Base-by-base conservation (phyloP, 805 yeast species). In the Kodamaea neixiangensis region DNA sequence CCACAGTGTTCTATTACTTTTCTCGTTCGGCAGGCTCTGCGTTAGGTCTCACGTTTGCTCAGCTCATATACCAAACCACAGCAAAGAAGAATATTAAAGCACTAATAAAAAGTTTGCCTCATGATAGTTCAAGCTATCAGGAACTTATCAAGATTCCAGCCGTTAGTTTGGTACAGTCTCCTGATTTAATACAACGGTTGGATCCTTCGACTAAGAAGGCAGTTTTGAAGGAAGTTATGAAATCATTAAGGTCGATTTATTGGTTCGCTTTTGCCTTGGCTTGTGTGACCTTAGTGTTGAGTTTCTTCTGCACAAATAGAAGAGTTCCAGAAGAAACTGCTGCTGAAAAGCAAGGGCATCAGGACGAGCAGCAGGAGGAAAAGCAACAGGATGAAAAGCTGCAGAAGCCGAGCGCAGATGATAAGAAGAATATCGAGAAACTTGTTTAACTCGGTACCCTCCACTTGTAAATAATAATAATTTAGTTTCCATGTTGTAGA, bases 1-100 rank as follows among this genome's bases (percentile, higher is more conserved):
- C 79, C 1, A 78, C 83, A 4, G 63, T 82, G 0, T 67, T 73
- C 46, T 49, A 77, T 50, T 70, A 72, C 54, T 78, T 78, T 58
- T 60, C 58, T 47, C 64, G 65, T 50, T 61, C 72, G 1, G 37
- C 62, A 7, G 72, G 69, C 7, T 71, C 73, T 1, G 65, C 71
- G 2, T 49, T 72, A 7, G 65, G 69, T 11, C 64, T 67, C 18
- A 57, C 63, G 2, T 35, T 69, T 10, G 67, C 69, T 6, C 75
- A 71, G 52, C 51, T 71, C 17, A 63, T 72, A 3, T 61, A 64
- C 64, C 1, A 22, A 55, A 53, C 61, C 7, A 51, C 61, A 1
- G 64, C 64, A 2, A 48, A 49, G 13, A 38, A 45, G 4, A 57
- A 66, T 21, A 55, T 66, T 17, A 41, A 62, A 13, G 73, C 10